These are phyloP conservation scores for Neurospora sp. DNA, from an alignment of 495 filamentous ascomycete genomes.

Conservation along the genomic window DNA sequence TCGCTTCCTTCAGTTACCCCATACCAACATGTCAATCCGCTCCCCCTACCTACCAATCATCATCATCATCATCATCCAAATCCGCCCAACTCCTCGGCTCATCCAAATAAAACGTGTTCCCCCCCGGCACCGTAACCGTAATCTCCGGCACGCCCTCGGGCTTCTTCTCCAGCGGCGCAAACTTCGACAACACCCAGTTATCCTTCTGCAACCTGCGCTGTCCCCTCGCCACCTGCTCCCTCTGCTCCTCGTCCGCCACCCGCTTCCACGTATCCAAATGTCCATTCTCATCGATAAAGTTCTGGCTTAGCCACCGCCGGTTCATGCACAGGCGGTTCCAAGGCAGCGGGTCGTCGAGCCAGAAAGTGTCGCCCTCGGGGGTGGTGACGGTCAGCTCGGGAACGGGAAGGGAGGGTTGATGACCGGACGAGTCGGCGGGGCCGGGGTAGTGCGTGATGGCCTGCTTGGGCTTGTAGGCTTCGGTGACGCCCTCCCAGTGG, in stretches of 20 bases:
- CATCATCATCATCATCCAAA: neutral
- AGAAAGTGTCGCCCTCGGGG: neutral
- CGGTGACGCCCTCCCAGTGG: neutral
- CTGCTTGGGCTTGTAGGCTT: neutral
- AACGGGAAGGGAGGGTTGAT: neutral
- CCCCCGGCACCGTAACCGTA: neutral
- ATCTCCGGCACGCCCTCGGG: neutral
- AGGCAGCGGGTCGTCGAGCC: neutral
- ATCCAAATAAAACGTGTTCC: neutral
- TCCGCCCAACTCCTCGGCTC: neutral
- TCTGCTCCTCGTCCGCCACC: neutral
- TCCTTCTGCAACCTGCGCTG: neutral
- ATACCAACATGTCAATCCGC: neutral
- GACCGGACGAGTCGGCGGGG: neutral
- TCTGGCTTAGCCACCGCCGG: neutral
- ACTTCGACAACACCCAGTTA: neutral
- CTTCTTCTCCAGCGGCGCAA: neutral
- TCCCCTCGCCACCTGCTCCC: neutral
- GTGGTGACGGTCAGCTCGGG: neutral
- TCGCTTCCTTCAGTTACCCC: too few relatives aligned
- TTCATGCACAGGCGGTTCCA: neutral
- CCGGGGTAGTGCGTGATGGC: neutral
- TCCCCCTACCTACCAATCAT: neutral
- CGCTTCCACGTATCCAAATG: neutral
- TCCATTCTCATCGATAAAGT: neutral